Percentiles rank a stretch among this genome's conserved stretches.
phyloP scores from a whole-genome alignment of 202 grass and related monocot genomes.

The Panicum virgatum region DNA sequence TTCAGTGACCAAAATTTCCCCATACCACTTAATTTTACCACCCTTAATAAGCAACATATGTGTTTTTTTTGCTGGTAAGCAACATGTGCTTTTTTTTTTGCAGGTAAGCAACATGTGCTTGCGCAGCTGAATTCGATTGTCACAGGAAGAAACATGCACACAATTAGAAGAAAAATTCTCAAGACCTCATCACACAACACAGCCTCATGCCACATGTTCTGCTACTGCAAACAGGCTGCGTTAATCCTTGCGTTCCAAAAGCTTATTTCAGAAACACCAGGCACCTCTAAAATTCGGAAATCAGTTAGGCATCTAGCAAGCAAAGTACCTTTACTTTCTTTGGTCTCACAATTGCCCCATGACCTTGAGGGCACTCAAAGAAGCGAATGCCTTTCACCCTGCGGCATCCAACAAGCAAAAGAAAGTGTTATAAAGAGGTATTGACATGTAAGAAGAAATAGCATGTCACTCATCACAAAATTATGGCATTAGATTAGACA shows the following conservation, averaged over 20 bases:
- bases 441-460: not conserved
- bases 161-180: not conserved
- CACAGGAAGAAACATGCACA: not conserved
- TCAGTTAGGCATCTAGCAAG: not conserved
- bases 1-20: not conserved
- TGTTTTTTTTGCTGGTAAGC: too few relatives aligned
- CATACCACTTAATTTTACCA: too few relatives aligned
- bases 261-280: not conserved
- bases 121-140: not conserved
- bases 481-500: not conserved
- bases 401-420: constrained; percentile 28
- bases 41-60: too few relatives aligned
- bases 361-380: constrained; percentile 78
- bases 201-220: not conserved
- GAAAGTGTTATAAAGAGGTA: not conserved
- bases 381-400: constrained; percentile 87
- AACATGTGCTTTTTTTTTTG: too few relatives aligned
- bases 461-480: not conserved
- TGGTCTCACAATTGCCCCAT: constrained; percentile 86
- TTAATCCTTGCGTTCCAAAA: not conserved
- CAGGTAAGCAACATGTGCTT: not conserved
- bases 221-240: not conserved
- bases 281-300: not conserved
- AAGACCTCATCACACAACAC: not conserved
- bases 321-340: constrained; percentile 90